Conservation (phyloP, 306 rosid species). For the Macrotyloma uniflorum region DNA sequence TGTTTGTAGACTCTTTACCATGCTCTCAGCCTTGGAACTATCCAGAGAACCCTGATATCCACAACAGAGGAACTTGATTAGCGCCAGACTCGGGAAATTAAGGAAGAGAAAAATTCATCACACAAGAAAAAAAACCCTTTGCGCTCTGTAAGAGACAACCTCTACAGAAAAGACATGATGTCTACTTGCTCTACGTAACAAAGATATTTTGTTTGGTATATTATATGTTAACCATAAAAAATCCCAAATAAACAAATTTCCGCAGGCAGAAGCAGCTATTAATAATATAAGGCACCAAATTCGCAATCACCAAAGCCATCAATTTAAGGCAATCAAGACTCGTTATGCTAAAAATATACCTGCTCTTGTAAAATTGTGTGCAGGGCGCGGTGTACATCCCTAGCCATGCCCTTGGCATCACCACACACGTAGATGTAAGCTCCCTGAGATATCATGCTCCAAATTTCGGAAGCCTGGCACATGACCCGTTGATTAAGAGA, state of each 20-base stretch:
- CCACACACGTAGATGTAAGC: conserved; percentile 94
- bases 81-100: not conserved
- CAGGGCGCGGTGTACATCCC: conserved; percentile 91
- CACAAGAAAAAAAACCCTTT: not conserved
- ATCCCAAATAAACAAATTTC: not conserved
- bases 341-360: conserved; percentile 45
- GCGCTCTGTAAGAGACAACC: conserved; percentile 2
- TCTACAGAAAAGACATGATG: not conserved
- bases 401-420: conserved; percentile 99
- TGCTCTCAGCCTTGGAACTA: conserved; percentile 88
- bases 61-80: conserved; percentile 29
- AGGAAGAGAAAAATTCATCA: not conserved
- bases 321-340: not conserved
- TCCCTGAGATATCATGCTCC: conserved; percentile 85
- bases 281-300: conserved; percentile 29
- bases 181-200: not conserved
- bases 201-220: not conserved
- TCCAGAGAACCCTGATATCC: conserved; percentile 81
- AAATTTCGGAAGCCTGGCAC: conserved; percentile 87
- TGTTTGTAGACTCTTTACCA: conserved; percentile 90
- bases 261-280: not conserved
- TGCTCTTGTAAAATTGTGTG: conserved; percentile 85
- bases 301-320: conserved; percentile 15
- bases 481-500: conserved; percentile 34
- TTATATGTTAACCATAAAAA: conserved; percentile 7